Evolutionary conservation across 1,284 basidiomycete genomes (phyloP).

Genomic region (Athelia psychrophila): DNA sequence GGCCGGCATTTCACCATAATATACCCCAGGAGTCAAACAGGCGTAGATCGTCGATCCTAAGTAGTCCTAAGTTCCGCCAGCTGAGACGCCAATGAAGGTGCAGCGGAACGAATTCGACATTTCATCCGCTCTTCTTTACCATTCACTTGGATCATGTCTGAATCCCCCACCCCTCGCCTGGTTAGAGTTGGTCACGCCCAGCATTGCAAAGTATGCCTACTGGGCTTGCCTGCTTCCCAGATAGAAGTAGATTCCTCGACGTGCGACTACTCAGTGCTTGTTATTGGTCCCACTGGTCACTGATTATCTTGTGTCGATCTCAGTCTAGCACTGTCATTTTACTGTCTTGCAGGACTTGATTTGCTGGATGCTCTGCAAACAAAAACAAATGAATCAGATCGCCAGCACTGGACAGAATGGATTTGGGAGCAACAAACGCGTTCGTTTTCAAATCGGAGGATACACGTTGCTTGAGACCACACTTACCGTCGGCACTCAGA

Average conservation of each 20-base stretch:
- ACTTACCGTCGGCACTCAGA: conserved; percentile 29
- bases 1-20: too few relatives aligned
- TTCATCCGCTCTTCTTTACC: too few relatives aligned
- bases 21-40: too few relatives aligned
- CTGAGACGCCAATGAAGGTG: too few relatives aligned
- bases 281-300: too few relatives aligned
- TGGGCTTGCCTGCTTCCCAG: conserved; percentile 51
- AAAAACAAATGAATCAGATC: conserved; percentile 47
- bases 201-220: conserved; percentile 56
- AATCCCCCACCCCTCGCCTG: too few relatives aligned
- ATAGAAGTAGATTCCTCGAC: conserved; percentile 57
- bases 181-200: conserved; percentile 40
- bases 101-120: too few relatives aligned
- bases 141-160: too few relatives aligned
- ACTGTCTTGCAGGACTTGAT: conserved; percentile 79
- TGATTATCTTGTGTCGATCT: conserved; percentile 7
- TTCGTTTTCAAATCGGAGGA: conserved; percentile 29
- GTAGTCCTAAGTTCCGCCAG: too few relatives aligned
- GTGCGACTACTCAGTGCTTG: too few relatives aligned
- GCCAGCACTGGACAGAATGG: conserved; percentile 75
- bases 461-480: too few relatives aligned
- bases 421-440: conserved; percentile 83
- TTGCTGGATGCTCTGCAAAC: conserved; percentile 56
- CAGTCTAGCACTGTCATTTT: conserved; percentile 83
- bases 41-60: too few relatives aligned